Conservation (phyloP, 805 yeast genomes). For the Myxozyma sirexii region DNA sequence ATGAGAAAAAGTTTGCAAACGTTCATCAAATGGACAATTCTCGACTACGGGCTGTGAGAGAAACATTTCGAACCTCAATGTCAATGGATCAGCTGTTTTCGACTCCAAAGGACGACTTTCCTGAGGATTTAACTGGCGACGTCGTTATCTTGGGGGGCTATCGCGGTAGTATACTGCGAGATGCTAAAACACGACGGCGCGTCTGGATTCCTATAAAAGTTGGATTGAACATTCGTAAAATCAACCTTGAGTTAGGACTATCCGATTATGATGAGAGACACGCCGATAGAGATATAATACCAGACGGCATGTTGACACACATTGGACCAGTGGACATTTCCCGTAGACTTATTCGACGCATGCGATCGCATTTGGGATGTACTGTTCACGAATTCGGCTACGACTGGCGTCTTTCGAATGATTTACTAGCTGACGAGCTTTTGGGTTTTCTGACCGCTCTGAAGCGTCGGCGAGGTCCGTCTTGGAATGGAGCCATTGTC, state of each 20-base stretch:
- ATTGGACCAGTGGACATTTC: constrained; percentile 87
- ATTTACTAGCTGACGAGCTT: constrained; percentile 56
- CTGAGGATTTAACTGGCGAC: constrained; percentile 66
- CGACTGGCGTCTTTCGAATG: constrained; percentile 85
- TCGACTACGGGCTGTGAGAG: constrained; percentile 68
- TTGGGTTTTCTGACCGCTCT: constrained; percentile 52
- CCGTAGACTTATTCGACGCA: constrained; percentile 57
- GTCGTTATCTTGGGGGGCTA: constrained; percentile 84
- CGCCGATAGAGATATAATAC: constrained; percentile 56
- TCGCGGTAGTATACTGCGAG: constrained; percentile 78
- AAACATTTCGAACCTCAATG: constrained; percentile 58
- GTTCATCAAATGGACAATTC: constrained; percentile 61
- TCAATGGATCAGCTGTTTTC: constrained; percentile 43
- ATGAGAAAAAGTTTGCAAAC: constrained; percentile 48
- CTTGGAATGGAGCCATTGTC: constrained; percentile 64
- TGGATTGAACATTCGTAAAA: constrained; percentile 71
- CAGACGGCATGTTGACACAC: constrained; percentile 78
- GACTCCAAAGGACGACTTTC: constrained; percentile 35
- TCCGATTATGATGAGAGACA: constrained; percentile 64
- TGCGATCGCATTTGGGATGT: constrained; percentile 48
- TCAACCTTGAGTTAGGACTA: constrained; percentile 75
- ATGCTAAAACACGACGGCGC: constrained; percentile 61
- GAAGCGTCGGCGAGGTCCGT: constrained; percentile 43
- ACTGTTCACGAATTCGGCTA: constrained; percentile 79
- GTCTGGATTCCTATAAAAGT: constrained; percentile 88